Evolutionary conservation across 208 protist genomes (phyloP), one percentile per base, ranked within the genome.

Genomic region (Vickermania ingenoplastis): DNA sequence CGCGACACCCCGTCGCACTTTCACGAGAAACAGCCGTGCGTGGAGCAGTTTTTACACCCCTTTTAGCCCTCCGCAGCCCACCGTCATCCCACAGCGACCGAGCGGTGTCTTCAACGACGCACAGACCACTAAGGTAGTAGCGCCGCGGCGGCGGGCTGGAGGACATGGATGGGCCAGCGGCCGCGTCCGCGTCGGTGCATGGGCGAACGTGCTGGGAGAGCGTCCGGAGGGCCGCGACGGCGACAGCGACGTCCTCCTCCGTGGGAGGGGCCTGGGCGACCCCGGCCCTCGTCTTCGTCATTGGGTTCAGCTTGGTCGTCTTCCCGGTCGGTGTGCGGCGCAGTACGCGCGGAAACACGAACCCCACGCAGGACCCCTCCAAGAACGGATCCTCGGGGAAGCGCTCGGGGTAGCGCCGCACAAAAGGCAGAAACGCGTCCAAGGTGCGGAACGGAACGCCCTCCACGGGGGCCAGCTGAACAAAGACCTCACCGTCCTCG

Each of bases 401-500:
- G 11, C 36, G 36, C 36, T 45, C 36, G 7, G 36, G 36, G 36
- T 45, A 17, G 36, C 17, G 29, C 1, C 52, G 25, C 31, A 79
- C 51, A 53, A 61, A 51, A n/a, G 45, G 31, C 11, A 90, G 64
- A 31, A 81, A 73, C 26, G 49, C 64, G 26, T 91, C 87, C 41
- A 94, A 53, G 30, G 86, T 79, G 4, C 71, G 61, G 58, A 94
- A 94, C 0, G 74, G 63, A 31, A 85, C 77, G 21, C 83, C 87
- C 53, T 91, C 83, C n/a, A 89, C 59, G 13, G 81, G 81, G 13
- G 63, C 69, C 48, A 94, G 65, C 59, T 91, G 83, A 54, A 79
- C 70, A 27, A 89, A 59, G 48, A 94, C 54, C 57, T 91, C 87
- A 22, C 87, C 87, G 27, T 94, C 79, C 30, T 87, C 75, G 24